Base-by-base conservation (phyloP, 768 basidiomycete genomes). In the Suillus subaureus region DNA sequence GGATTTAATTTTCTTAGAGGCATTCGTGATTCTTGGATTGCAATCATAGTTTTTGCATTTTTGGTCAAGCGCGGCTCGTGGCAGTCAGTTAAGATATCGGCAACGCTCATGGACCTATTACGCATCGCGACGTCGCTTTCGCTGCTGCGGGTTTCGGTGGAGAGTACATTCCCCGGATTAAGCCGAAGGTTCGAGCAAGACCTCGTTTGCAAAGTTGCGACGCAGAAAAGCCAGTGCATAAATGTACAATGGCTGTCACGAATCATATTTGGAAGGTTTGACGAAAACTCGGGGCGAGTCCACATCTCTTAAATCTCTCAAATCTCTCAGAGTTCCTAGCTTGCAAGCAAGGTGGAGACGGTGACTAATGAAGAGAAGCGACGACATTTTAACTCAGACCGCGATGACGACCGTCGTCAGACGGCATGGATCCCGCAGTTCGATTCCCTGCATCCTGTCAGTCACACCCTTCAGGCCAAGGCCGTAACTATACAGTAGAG, bases 1-100 rank as follows among this genome's bases (percentile, higher is more conserved):
- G 21, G 55, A 70, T 61, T 73, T 68, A 74, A 72, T 31, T 49
- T 60, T 66, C 52, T 65, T 51, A 39, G 39, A 61, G 13, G 8
- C 35, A 57, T 16, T 23, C 26, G 21, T 40, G 23, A 40, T 58
- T 58, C 39, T 58, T 40, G 57, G 33, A 12, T 21, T 6, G 31
- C 21, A 55, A 55, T 13, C 31, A 55, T n/a, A 35, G 31, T 31
- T 21, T 55, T 5, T 33, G 0, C 35, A 35, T 55, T 55, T 33
- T 55, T 35, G 33, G 33, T 18, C 18, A 21, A 31, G 31, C 9
- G 16, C 9, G 9, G 11, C 11, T 54, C 18, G 31, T 54, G 18
- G 31, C 12, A 55, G 35, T 33, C 12, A 21, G 54, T 9, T 21
- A 3, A 18, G 21, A 35, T 55, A 7, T 33, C 33, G 2, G 21